These are phyloP conservation scores for Cnidoscolus chayamansa DNA, from an alignment of 441 rosid genomes.

Conservation along the genomic window DNA sequence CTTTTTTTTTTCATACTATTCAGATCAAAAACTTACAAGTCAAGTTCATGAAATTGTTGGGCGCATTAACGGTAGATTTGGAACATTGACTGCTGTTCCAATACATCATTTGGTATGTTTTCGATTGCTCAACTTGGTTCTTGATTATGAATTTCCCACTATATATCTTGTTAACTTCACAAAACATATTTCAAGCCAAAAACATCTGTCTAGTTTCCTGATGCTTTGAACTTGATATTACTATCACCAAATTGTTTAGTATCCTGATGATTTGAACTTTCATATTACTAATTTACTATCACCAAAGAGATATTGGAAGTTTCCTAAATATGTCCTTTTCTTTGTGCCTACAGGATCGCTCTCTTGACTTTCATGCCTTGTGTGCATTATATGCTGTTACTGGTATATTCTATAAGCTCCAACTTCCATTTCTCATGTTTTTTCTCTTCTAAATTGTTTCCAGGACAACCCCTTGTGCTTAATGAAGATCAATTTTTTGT, in stretches of 20 bases:
- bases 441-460: neutral
- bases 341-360: conserved; percentile 71
- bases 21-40: conserved; percentile 98
- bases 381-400: conserved; percentile 98
- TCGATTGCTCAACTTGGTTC: conserved; percentile 15
- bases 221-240: conserved; percentile 14
- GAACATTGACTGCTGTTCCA: conserved; percentile 89
- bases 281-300: neutral
- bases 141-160: conserved; percentile 8
- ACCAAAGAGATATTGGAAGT: conserved; percentile 2
- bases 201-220: neutral
- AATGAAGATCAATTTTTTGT: neutral
- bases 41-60: conserved; percentile 99
- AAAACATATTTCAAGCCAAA: neutral
- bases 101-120: conserved; percentile 93
- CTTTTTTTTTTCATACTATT: conserved; percentile 15
- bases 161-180: neutral
- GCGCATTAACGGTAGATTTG: conserved; percentile 98
- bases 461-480: neutral
- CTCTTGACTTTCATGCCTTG: conserved; percentile 75
- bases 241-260: neutral
- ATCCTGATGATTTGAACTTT: conserved; percentile 16
- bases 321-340: conserved; percentile 23
- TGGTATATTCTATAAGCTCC: conserved; percentile 44
- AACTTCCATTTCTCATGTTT: neutral